phyloP scores from a whole-genome alignment of 2,329 filamentous ascomycete species.

The Ophiostoma quercus region DNA sequence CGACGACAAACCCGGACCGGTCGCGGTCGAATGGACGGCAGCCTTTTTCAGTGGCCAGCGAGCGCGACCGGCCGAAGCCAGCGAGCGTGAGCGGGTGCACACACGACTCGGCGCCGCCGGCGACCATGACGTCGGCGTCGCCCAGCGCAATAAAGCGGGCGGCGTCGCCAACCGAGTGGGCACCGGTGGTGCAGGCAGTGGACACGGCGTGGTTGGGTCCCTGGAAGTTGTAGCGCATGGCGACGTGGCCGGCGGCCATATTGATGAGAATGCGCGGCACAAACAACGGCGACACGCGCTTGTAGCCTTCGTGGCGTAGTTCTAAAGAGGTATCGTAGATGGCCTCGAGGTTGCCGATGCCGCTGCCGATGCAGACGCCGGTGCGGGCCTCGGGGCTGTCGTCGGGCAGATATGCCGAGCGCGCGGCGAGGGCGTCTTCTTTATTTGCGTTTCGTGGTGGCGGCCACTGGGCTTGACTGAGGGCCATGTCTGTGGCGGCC shows the following conservation, averaged over 20 bases:
- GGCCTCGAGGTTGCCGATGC: conserved; percentile 90
- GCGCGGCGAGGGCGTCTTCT: not conserved
- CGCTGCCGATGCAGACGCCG: conserved; percentile 88
- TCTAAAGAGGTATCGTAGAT: conserved; percentile 77
- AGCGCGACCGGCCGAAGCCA: conserved; percentile 83
- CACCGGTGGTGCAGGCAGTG: conserved; percentile 93
- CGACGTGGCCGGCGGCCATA: conserved; percentile 87
- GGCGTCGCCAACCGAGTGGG: conserved; percentile 90
- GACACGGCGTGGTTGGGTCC: conserved; percentile 91
- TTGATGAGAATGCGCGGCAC: conserved; percentile 93
- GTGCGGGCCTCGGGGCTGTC: conserved; percentile 64
- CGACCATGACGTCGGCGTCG: conserved; percentile 91
- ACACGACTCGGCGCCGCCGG: conserved; percentile 92
- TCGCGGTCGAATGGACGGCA: conserved; percentile 82
- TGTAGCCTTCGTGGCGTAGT: conserved; percentile 74
- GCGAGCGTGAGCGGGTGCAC: conserved; percentile 91
- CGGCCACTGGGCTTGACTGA: conserved; percentile 75
- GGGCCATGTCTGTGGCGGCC: conserved; percentile 77
- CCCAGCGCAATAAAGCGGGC: conserved; percentile 86
- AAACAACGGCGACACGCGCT: conserved; percentile 87
- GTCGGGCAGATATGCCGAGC: conserved; percentile 20
- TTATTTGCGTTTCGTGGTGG: conserved; percentile 28
- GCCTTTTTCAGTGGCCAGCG: conserved; percentile 46
- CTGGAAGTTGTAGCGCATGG: conserved; percentile 83
- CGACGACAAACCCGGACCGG: conserved; percentile 82